Evolutionary conservation across 2,329 filamentous ascomycete genomes (phyloP), one percentile per base, ranked within the genome.

Genomic region (Trichoderma lentiforme): DNA sequence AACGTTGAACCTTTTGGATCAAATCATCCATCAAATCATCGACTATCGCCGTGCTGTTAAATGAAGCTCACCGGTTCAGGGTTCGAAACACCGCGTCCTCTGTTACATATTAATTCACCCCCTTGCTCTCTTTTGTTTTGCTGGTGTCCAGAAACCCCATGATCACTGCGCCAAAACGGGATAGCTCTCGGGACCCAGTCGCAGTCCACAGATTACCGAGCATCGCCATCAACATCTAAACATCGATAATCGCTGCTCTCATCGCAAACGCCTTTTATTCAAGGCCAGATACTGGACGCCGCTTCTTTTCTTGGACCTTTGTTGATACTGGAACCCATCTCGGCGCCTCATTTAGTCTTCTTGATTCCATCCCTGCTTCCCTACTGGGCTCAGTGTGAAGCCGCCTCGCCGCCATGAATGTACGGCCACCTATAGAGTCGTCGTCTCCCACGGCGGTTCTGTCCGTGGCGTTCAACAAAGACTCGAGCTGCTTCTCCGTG

Each of bases 401-500:
- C 56, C 67, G 39, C 65, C 78, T 84, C 62, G n/a, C 43, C 73
- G 74, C 73, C 68, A 99, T 98, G 96, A 96, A 98, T 81, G 97
- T 94, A 57, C 89, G 95, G 72, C 92, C 92, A 67, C 89, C 93
- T 71, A 93, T 98, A 78, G 94, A 97, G 84, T 89, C 90, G 65
- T 90, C 93, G 21, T 87, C 87, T 57, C 89, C 91, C 69, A 91
- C 92, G 5, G 88, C 91, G 73, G 95, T 94, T 12, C 87, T 98
- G 47, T 97, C 93, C 15, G 90, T 92, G 60, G 90, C 92, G 9
- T 97, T 97, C 84, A 98, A 98, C 79, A 87, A 90, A 77, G 93
- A 96, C 80, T 89, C 89, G 75, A 95, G 90, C 76, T 95, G 92
- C 78, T 98, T 98, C 81, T 89, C 94, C 30, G 92, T 97, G 34